Base-by-base conservation (phyloP, 2,329 filamentous ascomycete genomes). In the Exophiala lecanii-corni region DNA sequence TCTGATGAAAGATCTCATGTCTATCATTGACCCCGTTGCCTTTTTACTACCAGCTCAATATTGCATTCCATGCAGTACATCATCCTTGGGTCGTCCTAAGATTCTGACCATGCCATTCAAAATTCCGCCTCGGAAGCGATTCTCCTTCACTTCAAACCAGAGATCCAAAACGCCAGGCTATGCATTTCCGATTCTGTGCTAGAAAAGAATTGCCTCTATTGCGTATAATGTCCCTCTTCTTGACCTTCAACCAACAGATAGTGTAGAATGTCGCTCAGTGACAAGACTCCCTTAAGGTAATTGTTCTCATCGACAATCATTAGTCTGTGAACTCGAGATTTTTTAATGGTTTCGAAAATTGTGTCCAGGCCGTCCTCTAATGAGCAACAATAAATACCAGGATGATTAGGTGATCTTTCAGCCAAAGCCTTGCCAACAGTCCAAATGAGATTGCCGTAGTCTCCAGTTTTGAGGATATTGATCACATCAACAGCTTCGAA, bases 401-500 rank as follows among this genome's bases (percentile, higher is more conserved):
- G 84, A 59, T 95, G 96, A 56, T 96, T 91, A 75, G 82, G 49
- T 4, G 39, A 23, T 23, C 49, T 43, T 17, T 52, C 18, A 39
- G 42, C 39, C 16, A 42, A 32, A 2, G 91, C 91, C 50, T 96
- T 89, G 32, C 91, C 92, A 3, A 97, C 86, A 5, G 78, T 86
- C 15, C 89, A 78, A 47, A 84, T 82, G 43, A 98, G 73, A 55
- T 96, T 91, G 53, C 97, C 92, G 60, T 97, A 97, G 25, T 81
- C 81, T 15, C 89, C 89, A 16, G 88, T 89, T 66, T 94, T 94
- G 67, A 98, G 94, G 57, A 95, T 82, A 0, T 89, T 84, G 55
- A 98, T 95, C 48, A 98, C 89, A 65, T 98, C 92, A 38, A 98
- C 89, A 2, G 92, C 87, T 68, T 98, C 94, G 59, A 98, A 98